Conservation (phyloP, 345 rosid species). For the Firmiana major region DNA sequence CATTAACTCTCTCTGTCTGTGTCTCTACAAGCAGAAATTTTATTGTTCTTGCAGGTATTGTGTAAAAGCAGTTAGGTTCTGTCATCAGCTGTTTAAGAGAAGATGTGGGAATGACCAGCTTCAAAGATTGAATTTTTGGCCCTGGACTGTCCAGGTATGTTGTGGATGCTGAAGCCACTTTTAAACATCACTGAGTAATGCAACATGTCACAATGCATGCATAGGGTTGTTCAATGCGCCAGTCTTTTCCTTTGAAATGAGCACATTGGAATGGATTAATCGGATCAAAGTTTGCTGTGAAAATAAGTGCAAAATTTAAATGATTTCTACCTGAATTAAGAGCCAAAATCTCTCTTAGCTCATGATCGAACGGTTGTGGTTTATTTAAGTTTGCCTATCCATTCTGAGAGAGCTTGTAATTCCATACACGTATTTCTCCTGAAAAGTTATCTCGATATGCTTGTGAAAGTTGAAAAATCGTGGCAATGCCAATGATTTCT, state of each 20-base stretch:
- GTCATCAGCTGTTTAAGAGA: not conserved
- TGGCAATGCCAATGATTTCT: not conserved
- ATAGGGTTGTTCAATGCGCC: not conserved
- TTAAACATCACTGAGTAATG: not conserved
- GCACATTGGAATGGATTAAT: not conserved
- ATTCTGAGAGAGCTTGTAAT: not conserved
- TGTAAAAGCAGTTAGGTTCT: not conserved
- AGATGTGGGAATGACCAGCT: not conserved
- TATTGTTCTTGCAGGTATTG: not conserved
- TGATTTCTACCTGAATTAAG: not conserved
- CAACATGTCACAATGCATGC: not conserved
- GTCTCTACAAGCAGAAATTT: not conserved
- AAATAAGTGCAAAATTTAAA: not conserved
- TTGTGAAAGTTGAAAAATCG: not conserved
- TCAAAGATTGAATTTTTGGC: not conserved
- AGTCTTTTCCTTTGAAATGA: no score
- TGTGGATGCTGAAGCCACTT: not conserved
- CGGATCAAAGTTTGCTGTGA: not conserved
- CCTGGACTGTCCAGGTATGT: conserved; percentile 5
- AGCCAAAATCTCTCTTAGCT: not conserved
- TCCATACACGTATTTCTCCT: not conserved
- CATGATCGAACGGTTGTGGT: not conserved
- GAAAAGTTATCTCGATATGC: not conserved
- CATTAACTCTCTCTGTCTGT: not conserved
- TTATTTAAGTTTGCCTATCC: not conserved